Evolutionary conservation across 2,329 filamentous ascomycete species (phyloP), one percentile per base, ranked within the genome.

Genomic region (Arthrinium phaeospermum): DNA sequence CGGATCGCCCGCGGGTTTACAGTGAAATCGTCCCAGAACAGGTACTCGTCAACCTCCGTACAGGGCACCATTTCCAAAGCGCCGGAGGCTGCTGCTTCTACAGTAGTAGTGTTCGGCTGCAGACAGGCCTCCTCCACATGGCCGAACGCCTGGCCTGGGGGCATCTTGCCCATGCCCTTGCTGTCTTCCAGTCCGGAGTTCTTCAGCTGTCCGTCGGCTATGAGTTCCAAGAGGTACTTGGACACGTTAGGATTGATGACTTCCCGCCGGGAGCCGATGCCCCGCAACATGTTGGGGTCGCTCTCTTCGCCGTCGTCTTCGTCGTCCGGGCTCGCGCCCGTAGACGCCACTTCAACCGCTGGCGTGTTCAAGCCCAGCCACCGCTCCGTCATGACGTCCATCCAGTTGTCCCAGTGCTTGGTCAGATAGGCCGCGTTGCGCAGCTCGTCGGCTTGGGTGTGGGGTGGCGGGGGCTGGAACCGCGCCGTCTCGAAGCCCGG

Each of bases 351-450:
- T 70, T 30, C 71, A 51, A 64, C 37, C 12, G 76, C 75, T 12
- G 71, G 74, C 44, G 76, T 76, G 1, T 77, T 78, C 68, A 75
- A 83, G 16, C 79, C 77, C 61, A 81, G 80, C 88, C 89, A 91
- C 10, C 81, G 75, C 0, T 80, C 77, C 69, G 88, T 79, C 22
- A 80, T 79, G 8, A 78, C 79, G n/a, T 81, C 79, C 4, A 90
- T 73, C 49, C 79, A 75, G 5, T 79, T 75, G 74, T 91, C 89
- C 89, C 89, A 91, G 16, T 81, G 79, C 12, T 77, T 77, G 0
- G 87, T 87, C 53, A 91, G 77, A 68, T 84, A 83, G 1, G 85
- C 84, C 1, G 88, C 87, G 73, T 89, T 90, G 72, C 86, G 87
- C 75, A 88, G 81, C 74, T 90, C 85, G 74, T 89, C 87, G 2